Base-by-base conservation (phyloP, 371 early-diverging fungal species). In the Zancudomyces culisetae region DNA sequence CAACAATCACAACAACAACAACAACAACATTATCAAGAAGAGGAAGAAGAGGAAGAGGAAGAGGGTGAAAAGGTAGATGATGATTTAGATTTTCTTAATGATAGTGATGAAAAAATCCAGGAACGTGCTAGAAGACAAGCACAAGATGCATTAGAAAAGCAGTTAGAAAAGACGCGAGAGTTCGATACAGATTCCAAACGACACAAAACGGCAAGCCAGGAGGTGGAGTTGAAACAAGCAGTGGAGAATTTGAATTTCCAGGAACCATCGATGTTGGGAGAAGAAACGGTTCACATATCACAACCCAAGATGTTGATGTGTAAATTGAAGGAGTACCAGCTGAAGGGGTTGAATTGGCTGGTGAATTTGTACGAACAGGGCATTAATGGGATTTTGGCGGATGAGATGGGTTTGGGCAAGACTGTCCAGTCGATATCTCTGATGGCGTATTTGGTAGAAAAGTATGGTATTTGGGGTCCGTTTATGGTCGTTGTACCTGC, bases 281-380 rank as follows among this genome's bases (percentile, higher is more conserved):
- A 56, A 13, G 28, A 29, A 20, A 13, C 28, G 15, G 72, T 76
- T 1, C 83, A 84, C 55, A 76, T 85, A 43, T 63, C 76, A 52
- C 94, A 94, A 65, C 85, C 94, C 2, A 27, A 56, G 15, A 79
- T 91, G 8, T 60, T 94, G 49, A 70, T 80, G 13, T 93, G 95
- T 30, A 76, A 65, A 43, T 72, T 99, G 42, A 89, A 96, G 65
- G 93, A 90, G 19, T 98, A 99, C 65, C 99, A 99, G 72, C 54
- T 98, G 61, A 91, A 90, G 62, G 98, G 98, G 42, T 73, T 99
- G 6, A 83, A 98, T 70, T 99, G 98, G 98, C 90, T 98, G 83
- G 83, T 95, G 27, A 97, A 96, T 12, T 71, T 98, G 40, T 99
- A 95, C 77, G 97, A 98, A 66, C 97, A 96, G 66, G 68, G 87